These are phyloP conservation scores for Umbelopsis sp. DNA, from an alignment of 192 early-diverging fungal species.

Conservation along the genomic window DNA sequence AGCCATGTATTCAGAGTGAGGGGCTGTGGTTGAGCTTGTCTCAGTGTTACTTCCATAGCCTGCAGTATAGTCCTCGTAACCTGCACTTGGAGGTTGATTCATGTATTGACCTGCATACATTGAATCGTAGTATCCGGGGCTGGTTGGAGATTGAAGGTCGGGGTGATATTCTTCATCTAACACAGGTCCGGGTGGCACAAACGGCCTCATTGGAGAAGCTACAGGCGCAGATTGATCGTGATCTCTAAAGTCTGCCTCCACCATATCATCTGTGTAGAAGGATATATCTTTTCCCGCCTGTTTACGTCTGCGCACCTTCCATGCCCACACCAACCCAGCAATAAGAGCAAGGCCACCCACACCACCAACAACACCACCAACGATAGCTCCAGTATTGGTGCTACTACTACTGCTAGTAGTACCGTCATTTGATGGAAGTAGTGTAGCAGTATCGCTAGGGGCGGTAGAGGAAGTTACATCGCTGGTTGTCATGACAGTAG, in stretches of 20 bases:
- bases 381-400: slow-evolving; percentile 8
- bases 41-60: neutral
- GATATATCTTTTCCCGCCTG: slow-evolving; percentile 5
- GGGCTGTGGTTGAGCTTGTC: neutral
- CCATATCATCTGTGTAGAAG: neutral
- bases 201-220: neutral
- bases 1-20: neutral
- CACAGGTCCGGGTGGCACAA: neutral
- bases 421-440: neutral
- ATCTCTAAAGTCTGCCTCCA: neutral
- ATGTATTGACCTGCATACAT: neutral
- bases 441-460: neutral
- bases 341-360: neutral
- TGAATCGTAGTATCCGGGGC: neutral
- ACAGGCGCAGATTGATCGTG: neutral
- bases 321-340: neutral
- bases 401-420: neutral
- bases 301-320: slow-evolving; percentile 1
- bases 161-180: neutral
- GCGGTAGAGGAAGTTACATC: neutral
- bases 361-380: neutral
- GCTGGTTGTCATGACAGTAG: neutral
- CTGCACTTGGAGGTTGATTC: neutral
- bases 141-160: neutral
- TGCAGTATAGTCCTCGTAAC: neutral